Conservation (phyloP, 176 grass and related monocot species). For the Carex parvula region DNA sequence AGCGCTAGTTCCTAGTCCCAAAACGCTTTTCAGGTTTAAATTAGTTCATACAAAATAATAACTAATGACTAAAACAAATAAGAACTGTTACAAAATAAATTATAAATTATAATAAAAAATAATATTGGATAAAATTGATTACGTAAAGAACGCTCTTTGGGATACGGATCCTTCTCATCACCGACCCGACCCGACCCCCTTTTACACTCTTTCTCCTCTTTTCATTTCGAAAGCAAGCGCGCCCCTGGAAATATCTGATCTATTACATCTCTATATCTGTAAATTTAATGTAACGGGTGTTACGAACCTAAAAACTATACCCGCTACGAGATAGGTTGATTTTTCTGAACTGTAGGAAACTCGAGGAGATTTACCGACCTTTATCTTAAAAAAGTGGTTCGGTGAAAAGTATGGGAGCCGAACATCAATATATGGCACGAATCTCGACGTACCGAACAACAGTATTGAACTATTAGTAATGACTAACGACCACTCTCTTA, state of each 20-base stretch:
- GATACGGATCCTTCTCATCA: too few relatives aligned
- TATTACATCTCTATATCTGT: neutral
- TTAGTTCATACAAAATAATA: too few relatives aligned
- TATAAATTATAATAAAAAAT: too few relatives aligned
- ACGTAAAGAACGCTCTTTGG: too few relatives aligned
- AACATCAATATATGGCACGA: neutral
- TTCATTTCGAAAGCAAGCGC: slow-evolving; percentile 7
- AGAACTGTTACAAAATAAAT: too few relatives aligned
- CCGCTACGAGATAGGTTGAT: neutral
- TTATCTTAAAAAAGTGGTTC: neutral
- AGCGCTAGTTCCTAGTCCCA: too few relatives aligned
- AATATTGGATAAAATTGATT: too few relatives aligned
- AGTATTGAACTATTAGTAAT: neutral
- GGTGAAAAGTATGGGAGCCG: neutral
- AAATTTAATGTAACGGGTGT: neutral
- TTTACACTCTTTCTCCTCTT: neutral
- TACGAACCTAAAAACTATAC: neutral
- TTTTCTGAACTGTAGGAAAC: neutral
- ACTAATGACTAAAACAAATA: too few relatives aligned
- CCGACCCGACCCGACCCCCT: too few relatives aligned
- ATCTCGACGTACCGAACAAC: neutral
- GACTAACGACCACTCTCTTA: neutral
- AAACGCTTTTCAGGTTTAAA: too few relatives aligned
- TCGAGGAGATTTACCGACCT: neutral
- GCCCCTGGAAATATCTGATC: neutral